Evolutionary conservation across 2,329 filamentous ascomycete genomes (phyloP), one percentile per base, ranked within the genome.

Genomic region (Cercospora janseana): DNA sequence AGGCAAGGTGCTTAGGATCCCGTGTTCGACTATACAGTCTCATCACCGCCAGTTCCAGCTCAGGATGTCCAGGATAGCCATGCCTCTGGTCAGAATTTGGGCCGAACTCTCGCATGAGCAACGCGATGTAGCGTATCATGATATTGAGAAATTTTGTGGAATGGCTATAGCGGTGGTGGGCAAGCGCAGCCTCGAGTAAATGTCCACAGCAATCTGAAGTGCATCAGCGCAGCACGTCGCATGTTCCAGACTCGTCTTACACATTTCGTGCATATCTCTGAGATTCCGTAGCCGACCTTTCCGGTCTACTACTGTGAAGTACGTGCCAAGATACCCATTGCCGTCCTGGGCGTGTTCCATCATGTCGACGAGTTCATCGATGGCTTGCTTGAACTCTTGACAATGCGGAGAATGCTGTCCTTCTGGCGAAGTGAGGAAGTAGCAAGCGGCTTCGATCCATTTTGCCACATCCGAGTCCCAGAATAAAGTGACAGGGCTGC

Each of bases 281-380:
- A 85, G 55, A 56, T 84, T 83, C 0, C 76, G 74, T 69, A 79
- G 84, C 6, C 80, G 64, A 44, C 77, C 75, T 0, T 67, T 72
- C 0, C 78, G 79, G 34, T 79, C 78, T 1, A 82, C 77, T 0
- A 84, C 76, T 0, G 78, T 81, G 54, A 78, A 84, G 59, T 84
- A 80, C 5, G 82, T 76, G 59, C 84, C 84, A 16, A 85, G 61
- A 59, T 85, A 85, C 1, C 81, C 81, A 60, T 85, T 81, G 1
- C 69, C 63, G 46, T 79, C 75, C 65, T 84, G 81, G 0, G 81
- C 81, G 2, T 60, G 65, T 6, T 73, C 61, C 8, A 84, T 81
- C 75, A 80, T 82, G 0, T 72, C 68, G 0, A 81, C 79, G n/a
- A 83, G 63, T 48, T 83, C 78, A 23, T 74, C 64, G 0, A 83